Evolutionary conservation across 2,329 filamentous ascomycete species (phyloP), one percentile per base, ranked within the genome.

Genomic region (Colletotrichum paranaense): DNA sequence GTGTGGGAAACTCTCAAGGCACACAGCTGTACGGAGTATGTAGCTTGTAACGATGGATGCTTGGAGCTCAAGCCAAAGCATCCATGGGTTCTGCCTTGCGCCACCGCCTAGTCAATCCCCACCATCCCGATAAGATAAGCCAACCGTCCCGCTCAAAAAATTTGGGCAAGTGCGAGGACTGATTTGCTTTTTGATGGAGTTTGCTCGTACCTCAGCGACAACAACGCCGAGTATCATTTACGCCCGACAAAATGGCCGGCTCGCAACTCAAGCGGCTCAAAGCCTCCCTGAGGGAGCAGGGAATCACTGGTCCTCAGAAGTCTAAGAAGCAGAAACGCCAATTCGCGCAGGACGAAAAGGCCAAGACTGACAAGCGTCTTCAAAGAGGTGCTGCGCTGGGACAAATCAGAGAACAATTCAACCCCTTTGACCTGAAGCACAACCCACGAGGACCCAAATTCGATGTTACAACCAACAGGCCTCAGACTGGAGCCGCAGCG

Each of bases 261-360:
- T 99, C 97, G 14, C 97, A 99, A 86, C 89, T 99, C 72, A 99
- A 98, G 85, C 93, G 95, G 83, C 90, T 99, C 57, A 99, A 98
- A 85, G 90, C 94, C 77, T 98, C 95, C 11, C 89, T 99, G 59
- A 90, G 92, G 75, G 95, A 98, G 71, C 94, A 96, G 80, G 97
- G 97, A 67, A 92, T 99, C 64, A 92, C 95, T 55, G 95, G 95
- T 1, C 95, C 95, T 6, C 95, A 97, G 78, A 92, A 98, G 79
- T 98, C 95, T 9, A 98, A 98, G 80, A 98, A 98, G 84, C 94
- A 97, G 82, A 95, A 94, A 82, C 94, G 94, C 79, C 91, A 93
- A 80, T 88, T 90, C 79, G 90, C 88, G 67, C 91, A 92, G 82
- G 91, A 91, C 82, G 90, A 88, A 64, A 91, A 90, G 69, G 89